phyloP scores from a whole-genome alignment of 108 stramenopile genomes.

The Discostella stelligeroides region DNA sequence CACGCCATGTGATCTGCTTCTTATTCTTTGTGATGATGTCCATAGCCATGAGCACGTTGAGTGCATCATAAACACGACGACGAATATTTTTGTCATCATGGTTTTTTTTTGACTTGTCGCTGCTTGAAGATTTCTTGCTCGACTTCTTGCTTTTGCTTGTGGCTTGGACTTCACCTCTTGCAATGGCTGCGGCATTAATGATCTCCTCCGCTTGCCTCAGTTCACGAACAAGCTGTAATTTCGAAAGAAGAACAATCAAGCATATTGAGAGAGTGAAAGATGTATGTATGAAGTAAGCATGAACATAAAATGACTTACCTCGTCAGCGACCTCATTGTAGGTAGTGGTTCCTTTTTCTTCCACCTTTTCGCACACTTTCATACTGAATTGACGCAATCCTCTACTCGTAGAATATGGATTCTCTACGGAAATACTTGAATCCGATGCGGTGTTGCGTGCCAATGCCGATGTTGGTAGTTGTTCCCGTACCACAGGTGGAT shows the following conservation, averaged over 20 bases:
- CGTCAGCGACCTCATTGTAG: constrained; percentile 97
- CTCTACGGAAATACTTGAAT: constrained; percentile 4
- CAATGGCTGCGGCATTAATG: background rate
- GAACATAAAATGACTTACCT: constrained; percentile 61
- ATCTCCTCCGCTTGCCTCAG: constrained; percentile 61
- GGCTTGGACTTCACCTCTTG: constrained; percentile 15
- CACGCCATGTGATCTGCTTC: constrained; percentile 88
- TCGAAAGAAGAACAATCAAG: background rate
- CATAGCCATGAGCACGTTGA: constrained; percentile 96
- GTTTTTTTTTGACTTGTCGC: constrained; percentile 59
- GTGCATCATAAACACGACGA: constrained; percentile 93
- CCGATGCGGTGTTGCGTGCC: constrained; percentile 1
- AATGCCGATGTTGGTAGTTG: background rate
- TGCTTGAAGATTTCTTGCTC: constrained; percentile 19
- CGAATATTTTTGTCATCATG: constrained; percentile 92
- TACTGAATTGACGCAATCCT: constrained; percentile 91
- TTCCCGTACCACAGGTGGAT: background rate
- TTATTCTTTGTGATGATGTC: constrained; percentile 93
- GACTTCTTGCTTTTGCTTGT: constrained; percentile 46
- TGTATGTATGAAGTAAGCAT: background rate
- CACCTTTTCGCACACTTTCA: constrained; percentile 93
- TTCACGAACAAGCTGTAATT: constrained; percentile 36
- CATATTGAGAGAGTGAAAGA: background rate
- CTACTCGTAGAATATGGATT: constrained; percentile 37
- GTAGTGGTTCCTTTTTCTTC: constrained; percentile 92